A percentile compares a stretch with the other conserved stretches of the same genome.
Evolutionary conservation across 345 rosid species (phyloP).

Genomic region (Trapa bicornis): DNA sequence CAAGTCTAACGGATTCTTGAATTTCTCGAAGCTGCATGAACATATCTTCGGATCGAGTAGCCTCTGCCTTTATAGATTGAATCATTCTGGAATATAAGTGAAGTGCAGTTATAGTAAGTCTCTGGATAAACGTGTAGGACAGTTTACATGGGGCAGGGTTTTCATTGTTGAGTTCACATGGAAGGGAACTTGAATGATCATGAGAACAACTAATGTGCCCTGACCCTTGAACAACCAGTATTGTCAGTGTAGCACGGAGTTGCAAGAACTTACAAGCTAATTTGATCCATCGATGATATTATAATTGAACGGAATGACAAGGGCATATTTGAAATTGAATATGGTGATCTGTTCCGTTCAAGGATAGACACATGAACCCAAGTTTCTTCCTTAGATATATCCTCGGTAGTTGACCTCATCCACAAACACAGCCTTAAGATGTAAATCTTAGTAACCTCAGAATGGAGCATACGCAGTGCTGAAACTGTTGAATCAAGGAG

Average conservation of each 20-base stretch:
- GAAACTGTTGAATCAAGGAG: conserved; percentile 33
- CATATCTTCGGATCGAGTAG: conserved; percentile 65
- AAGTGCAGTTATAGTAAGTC: neutral
- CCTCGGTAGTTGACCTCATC: conserved; percentile 76
- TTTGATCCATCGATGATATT: conserved; percentile 78
- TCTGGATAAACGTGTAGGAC: conserved; percentile 4
- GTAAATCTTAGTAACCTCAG: conserved; percentile 72
- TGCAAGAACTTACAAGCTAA: conserved; percentile 47
- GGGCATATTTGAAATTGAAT: conserved; percentile 80
- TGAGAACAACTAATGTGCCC: neutral
- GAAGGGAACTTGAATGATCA: neutral
- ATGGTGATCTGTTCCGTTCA: conserved; percentile 87
- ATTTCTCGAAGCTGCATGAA: conserved; percentile 70
- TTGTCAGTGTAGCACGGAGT: neutral
- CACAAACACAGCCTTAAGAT: conserved; percentile 86
- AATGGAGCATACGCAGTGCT: conserved; percentile 58
- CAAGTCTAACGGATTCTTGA: conserved; percentile 78
- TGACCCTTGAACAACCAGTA: neutral
- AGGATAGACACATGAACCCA: conserved; percentile 85
- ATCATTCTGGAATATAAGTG: conserved; percentile 52
- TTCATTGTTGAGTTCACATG: neutral
- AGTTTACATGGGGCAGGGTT: neutral
- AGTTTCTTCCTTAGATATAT: conserved; percentile 65
- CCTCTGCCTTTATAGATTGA: conserved; percentile 64
- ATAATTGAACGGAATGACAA: conserved; percentile 71